phyloP scores from a whole-genome alignment of 805 yeast species.

The Nakazawaea populi region DNA sequence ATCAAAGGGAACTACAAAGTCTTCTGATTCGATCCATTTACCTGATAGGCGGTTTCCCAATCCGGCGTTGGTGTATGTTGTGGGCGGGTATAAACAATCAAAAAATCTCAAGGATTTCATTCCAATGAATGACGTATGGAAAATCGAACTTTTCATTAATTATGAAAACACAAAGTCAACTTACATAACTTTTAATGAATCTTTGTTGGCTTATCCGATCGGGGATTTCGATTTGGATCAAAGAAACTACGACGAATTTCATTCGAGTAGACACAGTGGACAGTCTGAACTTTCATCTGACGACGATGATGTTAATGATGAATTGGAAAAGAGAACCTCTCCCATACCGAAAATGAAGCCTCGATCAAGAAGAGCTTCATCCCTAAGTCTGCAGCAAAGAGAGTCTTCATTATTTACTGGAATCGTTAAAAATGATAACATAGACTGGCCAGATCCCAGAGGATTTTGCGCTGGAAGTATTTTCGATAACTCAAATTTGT shows the following conservation, averaged over 20 bases:
- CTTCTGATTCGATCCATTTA: neutral
- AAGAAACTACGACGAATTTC: conserved; percentile 9
- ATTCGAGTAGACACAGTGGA: conserved; percentile 3
- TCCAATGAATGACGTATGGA: conserved; percentile 36
- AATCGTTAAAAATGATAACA: conserved; percentile 13
- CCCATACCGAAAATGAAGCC: neutral
- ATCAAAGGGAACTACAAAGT: neutral
- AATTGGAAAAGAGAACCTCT: conserved; percentile 3
- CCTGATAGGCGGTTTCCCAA: conserved; percentile 9
- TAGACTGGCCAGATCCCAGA: conserved; percentile 13
- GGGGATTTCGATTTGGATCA: conserved; percentile 20
- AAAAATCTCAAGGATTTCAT: conserved; percentile 19
- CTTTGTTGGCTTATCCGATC: conserved; percentile 23
- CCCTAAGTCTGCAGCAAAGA: neutral
- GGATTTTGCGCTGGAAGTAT: conserved; percentile 11
- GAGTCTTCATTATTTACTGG: conserved; percentile 17
- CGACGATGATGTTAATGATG: conserved; percentile 10
- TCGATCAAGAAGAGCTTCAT: conserved; percentile 6
- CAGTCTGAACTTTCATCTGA: conserved; percentile 4
- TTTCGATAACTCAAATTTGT: conserved; percentile 8
- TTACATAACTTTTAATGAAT: conserved; percentile 23
- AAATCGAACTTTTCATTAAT: conserved; percentile 29
- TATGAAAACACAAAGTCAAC: conserved; percentile 27
- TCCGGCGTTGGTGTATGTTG: conserved; percentile 32
- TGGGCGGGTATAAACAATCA: conserved; percentile 42